These are phyloP conservation scores for Backusella psychrophila DNA, from an alignment of 192 early-diverging fungal species.

Conservation along the genomic window DNA sequence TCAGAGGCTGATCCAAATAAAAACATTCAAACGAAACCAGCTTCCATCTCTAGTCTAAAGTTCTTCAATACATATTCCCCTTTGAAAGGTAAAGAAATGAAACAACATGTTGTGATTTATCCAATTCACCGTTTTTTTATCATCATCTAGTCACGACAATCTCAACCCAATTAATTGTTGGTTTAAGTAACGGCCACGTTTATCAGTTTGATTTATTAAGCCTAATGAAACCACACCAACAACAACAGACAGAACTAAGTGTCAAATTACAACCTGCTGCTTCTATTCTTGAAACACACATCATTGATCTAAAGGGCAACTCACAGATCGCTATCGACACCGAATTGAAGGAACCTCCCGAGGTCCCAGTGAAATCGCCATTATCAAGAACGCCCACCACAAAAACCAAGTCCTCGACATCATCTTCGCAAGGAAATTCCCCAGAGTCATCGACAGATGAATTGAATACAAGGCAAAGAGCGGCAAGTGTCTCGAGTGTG, in stretches of 20 bases:
- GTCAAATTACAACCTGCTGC: background rate
- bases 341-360: background rate
- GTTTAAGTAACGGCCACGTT: conserved; percentile 20
- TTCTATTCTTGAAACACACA: background rate
- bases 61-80: conserved; percentile 24
- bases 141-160: conserved; percentile 1
- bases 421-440: background rate
- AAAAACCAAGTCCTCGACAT: background rate
- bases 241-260: background rate
- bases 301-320: conserved; percentile 18
- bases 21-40: conserved; percentile 1
- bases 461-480: background rate
- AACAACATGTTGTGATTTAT: no score
- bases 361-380: background rate
- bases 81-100: background rate
- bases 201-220: conserved; percentile 15
- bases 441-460: background rate
- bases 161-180: conserved; percentile 14
- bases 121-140: background rate
- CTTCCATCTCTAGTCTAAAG: background rate
- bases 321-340: background rate
- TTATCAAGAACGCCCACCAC: background rate
- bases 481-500: background rate
- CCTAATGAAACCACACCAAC: background rate
- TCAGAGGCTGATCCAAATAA: background rate